A percentile compares a stretch with the other conserved stretches of the same genome.
Evolutionary conservation across 345 rosid genomes (phyloP).

Genomic region (Eucalyptus erythrocorys): DNA sequence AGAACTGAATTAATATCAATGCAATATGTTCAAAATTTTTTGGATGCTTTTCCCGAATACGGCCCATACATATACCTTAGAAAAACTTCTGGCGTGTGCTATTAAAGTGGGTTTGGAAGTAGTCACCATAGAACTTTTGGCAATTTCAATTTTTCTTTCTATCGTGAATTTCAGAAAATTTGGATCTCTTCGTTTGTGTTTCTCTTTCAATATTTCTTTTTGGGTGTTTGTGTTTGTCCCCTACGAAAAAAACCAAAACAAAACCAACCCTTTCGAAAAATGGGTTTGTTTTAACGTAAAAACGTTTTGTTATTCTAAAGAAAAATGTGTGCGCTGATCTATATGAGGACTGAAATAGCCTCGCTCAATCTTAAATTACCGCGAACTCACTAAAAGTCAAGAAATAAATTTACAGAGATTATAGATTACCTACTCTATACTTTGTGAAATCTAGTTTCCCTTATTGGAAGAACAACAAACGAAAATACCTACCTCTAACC

Average conservation of each 20-base stretch:
- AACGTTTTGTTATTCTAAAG: not conserved
- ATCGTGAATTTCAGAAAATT: not conserved
- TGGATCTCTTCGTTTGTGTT: not conserved
- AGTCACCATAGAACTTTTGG: not conserved
- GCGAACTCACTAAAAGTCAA: not conserved
- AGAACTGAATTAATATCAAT: rapidly evolving
- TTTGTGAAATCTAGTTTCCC: not conserved
- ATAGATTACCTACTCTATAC: not conserved
- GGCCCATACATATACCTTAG: not conserved
- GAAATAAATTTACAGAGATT: rapidly evolving
- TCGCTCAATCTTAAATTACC: not conserved
- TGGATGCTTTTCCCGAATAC: rapidly evolving
- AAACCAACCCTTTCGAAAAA: rapidly evolving
- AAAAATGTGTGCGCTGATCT: not conserved
- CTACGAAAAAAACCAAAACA: not conserved
- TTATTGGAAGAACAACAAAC: not conserved
- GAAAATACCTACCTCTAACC: not conserved
- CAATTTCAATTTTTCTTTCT: not conserved
- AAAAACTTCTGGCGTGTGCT: not conserved
- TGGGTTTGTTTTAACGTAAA: not conserved
- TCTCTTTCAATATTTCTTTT: rapidly evolving
- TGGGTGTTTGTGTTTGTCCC: not conserved
- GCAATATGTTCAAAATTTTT: rapidly evolving
- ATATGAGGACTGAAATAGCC: rapidly evolving
- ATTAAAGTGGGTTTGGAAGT: not conserved